Evolutionary conservation across 352 stramenopile genomes (phyloP).

Genomic region (Phytopythium helicoides): DNA sequence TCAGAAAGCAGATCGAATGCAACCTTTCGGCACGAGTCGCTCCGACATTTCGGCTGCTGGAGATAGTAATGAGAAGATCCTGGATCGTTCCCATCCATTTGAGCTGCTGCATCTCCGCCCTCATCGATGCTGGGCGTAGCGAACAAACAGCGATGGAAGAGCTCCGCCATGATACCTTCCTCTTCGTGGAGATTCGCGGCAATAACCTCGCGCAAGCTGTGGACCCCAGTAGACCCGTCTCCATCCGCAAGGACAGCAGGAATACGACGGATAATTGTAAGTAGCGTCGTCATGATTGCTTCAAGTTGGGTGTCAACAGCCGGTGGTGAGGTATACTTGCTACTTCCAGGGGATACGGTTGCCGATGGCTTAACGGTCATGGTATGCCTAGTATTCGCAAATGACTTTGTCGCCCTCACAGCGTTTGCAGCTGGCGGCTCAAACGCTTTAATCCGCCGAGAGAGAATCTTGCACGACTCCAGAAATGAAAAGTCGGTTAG

Average conservation of each 20-base stretch:
- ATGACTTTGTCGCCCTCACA: not conserved
- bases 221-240: slow-evolving; percentile 36
- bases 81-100: slow-evolving; percentile 13
- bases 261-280: slow-evolving; percentile 57
- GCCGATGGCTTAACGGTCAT: not conserved
- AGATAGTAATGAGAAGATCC: slow-evolving; percentile 71
- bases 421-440: slow-evolving; percentile 21
- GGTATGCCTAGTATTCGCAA: not conserved
- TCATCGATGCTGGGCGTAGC: slow-evolving; percentile 36
- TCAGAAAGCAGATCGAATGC: slow-evolving; percentile 79
- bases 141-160: slow-evolving; percentile 73
- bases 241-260: slow-evolving; percentile 45
- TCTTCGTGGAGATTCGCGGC: slow-evolving; percentile 42
- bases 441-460: slow-evolving; percentile 48
- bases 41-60: slow-evolving; percentile 81
- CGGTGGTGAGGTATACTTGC: slow-evolving; percentile 12
- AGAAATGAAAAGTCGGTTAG: slow-evolving; percentile 47
- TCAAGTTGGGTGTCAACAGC: slow-evolving; percentile 42
- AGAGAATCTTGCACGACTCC: slow-evolving; percentile 39
- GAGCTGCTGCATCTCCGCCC: slow-evolving; percentile 12
- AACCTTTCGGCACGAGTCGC: slow-evolving; percentile 61
- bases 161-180: slow-evolving; percentile 63
- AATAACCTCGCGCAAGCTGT: slow-evolving; percentile 52
- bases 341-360: slow-evolving; percentile 1
- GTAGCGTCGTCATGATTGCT: slow-evolving; percentile 53